Evolutionary conservation across 2,329 filamentous ascomycete genomes (phyloP), one percentile per base, ranked within the genome.

Genomic region (Venturia nashicola): DNA sequence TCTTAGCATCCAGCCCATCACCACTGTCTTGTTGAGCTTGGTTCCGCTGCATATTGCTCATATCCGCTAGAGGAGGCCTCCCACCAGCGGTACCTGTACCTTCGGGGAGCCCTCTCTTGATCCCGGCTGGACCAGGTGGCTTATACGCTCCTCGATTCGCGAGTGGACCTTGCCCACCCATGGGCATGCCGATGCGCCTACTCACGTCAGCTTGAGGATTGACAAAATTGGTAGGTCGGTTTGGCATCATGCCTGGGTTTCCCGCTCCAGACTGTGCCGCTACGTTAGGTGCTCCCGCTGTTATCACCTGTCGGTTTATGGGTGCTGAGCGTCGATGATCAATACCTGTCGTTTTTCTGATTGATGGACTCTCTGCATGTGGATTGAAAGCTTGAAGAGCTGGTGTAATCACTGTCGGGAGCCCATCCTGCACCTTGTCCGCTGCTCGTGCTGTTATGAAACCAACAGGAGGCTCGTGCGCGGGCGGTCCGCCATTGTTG

Each of bases 131-230:
- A 66, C 23, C 72, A 12, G 78, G 79, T 11, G 78, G 77, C 66
- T 76, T 78, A 67, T 81, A 82, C 27, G 72, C 72, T 5, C 71
- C 71, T 39, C 78, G 72, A 64, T 78, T 80, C 44, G 73, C 71
- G 65, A 76, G 69, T 9, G 77, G 77, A 70, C 76, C 78, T 67
- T 74, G 74, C 40, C 73, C 71, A 23, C 69, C 71, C 16, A 69
- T 73, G 8, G 80, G 80, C 77, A 81, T 79, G 18, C 80, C 80
- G 20, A 83, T 78, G 36, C 77, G 70, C 20, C 80, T 71, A 65
- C 74, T 76, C 61, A 72, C 67, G 66, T 82, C 80, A 46, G 76
- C 72, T 11, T 79, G 74, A 11, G 79, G 78, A 64, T 62, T 67
- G 61, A 51, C 65, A 66, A 23, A 44, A 66, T 48, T 66, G 61